Percentiles rank a stretch among this genome's conserved stretches.
Evolutionary conservation across 768 basidiomycete genomes (phyloP).

Genomic region (Zangia roseola): DNA sequence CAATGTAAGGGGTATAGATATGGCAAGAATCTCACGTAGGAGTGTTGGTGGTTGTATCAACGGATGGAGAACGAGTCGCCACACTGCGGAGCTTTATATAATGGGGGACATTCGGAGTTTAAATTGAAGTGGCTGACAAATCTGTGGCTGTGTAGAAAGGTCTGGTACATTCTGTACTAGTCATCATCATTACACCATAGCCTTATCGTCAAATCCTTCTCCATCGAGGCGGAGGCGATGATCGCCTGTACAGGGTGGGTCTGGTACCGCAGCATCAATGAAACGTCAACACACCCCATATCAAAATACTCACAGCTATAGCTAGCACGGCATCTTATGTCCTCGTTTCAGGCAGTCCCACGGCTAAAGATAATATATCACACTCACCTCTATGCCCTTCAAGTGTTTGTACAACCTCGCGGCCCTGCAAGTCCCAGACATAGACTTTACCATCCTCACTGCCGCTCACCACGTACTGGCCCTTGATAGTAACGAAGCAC

Average conservation of each 20-base stretch:
- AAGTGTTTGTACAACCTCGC: conserved; percentile 70
- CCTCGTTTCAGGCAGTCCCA: background rate
- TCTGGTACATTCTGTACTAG: conserved; percentile 6
- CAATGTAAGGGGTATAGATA: background rate
- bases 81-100: conserved; percentile 14
- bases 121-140: conserved; percentile 12
- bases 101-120: conserved; percentile 7
- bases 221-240: conserved; percentile 88
- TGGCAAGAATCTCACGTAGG: conserved; percentile 1
- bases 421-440: conserved; percentile 86
- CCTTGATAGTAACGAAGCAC: conserved; percentile 56
- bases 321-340: conserved; percentile 64
- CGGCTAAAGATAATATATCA: background rate
- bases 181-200: conserved; percentile 69
- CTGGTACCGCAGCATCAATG: conserved; percentile 39
- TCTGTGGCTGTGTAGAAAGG: background rate
- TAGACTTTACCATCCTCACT: conserved; percentile 89
- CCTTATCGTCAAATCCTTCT: conserved; percentile 82
- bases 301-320: conserved; percentile 56
- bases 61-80: background rate
- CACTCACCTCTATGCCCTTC: conserved; percentile 77
- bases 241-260: conserved; percentile 71
- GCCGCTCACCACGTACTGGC: conserved; percentile 79
- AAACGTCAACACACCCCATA: background rate
- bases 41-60: conserved; percentile 3